Evolutionary conservation across 2,329 filamentous ascomycete genomes (phyloP).

Genomic region (Bipolaris sorokiniana): DNA sequence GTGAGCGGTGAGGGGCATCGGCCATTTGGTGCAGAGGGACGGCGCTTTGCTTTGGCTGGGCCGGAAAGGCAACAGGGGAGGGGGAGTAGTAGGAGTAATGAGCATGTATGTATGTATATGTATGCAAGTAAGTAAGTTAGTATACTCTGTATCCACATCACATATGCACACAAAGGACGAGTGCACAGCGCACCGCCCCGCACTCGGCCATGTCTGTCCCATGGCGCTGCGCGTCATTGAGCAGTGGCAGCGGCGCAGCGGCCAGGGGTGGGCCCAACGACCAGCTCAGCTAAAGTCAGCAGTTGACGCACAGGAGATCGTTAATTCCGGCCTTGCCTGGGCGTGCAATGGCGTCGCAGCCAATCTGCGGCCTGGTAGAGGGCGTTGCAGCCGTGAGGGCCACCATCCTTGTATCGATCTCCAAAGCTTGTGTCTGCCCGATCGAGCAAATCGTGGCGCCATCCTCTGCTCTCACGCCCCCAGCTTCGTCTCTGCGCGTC

Average conservation of each 20-base stretch:
- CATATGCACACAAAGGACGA: too few relatives aligned
- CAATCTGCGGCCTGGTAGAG: slow-evolving; percentile 13
- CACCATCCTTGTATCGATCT: slow-evolving; percentile 29
- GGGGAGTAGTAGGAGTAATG: not conserved
- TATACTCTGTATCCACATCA: too few relatives aligned
- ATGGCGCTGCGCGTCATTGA: slow-evolving; percentile 25
- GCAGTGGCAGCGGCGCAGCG: slow-evolving; percentile 5
- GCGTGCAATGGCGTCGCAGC: slow-evolving; percentile 18
- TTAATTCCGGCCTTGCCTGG: slow-evolving; percentile 24
- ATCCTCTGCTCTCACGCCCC: slow-evolving; percentile 14
- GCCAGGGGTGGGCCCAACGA: slow-evolving; percentile 8
- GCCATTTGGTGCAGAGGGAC: not conserved
- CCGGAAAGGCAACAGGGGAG: not conserved
- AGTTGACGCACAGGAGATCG: slow-evolving; percentile 33
- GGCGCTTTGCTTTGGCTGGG: not conserved
- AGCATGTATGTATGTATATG: not conserved
- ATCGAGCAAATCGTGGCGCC: slow-evolving; percentile 15
- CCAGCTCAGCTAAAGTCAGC: not conserved
- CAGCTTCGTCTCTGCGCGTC: slow-evolving; percentile 23
- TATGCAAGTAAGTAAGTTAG: too few relatives aligned
- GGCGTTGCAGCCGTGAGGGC: not conserved
- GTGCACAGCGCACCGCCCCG: slow-evolving; percentile 7
- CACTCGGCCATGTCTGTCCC: not conserved
- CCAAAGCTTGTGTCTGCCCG: slow-evolving; percentile 45
- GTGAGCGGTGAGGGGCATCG: slow-evolving; percentile 5